Evolutionary conservation across 176 grass and related monocot species (phyloP).

Genomic region (Aegilops sharonensis): DNA sequence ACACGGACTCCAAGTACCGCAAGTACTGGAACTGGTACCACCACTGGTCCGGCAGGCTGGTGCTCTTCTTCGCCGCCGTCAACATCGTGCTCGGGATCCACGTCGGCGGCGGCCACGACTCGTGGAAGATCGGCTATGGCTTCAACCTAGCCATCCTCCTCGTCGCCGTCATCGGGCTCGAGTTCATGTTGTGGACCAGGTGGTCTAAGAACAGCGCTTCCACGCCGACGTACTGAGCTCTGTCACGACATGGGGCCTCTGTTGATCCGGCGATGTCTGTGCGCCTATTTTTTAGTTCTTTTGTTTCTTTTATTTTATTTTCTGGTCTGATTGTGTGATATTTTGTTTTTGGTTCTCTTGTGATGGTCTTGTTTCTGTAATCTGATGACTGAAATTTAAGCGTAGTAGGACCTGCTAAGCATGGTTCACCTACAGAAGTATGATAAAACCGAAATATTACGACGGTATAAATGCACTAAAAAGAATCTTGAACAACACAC

Average conservation of each 20-base stretch:
- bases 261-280: not conserved
- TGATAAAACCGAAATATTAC: too few relatives aligned
- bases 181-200: conserved; percentile 84
- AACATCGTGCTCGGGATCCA: conserved; percentile 87
- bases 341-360: not conserved
- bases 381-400: not conserved
- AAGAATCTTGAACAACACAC: too few relatives aligned
- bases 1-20: conserved; percentile 67
- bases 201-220: conserved; percentile 55
- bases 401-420: not conserved
- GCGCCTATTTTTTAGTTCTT: not conserved
- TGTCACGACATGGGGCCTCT: not conserved
- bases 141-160: conserved; percentile 80
- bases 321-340: not conserved
- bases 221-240: conserved; percentile 49
- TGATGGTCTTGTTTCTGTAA: not conserved
- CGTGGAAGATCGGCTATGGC: conserved; percentile 93
- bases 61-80: conserved; percentile 77
- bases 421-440: too few relatives aligned
- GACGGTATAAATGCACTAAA: too few relatives aligned
- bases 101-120: conserved; percentile 54
- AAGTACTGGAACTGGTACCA: conserved; percentile 98
- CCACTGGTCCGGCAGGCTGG: conserved; percentile 70
- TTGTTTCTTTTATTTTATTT: not conserved
- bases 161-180: conserved; percentile 48